phyloP scores from a whole-genome alignment of 1,284 basidiomycete genomes.

The Ustilago esculenta region DNA sequence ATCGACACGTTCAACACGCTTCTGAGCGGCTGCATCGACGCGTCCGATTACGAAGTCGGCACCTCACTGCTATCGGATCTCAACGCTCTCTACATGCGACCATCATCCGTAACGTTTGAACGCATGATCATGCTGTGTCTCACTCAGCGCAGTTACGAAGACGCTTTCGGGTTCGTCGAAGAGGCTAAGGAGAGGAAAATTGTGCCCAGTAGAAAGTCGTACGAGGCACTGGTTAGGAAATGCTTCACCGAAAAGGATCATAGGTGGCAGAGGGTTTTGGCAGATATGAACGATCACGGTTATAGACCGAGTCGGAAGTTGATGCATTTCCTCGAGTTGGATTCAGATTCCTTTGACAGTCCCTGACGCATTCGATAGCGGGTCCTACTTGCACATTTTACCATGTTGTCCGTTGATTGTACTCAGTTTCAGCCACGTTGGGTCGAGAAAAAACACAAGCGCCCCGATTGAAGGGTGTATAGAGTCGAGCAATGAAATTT shows the following conservation, averaged over 20 bases:
- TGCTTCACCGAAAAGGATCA: constrained; percentile 41
- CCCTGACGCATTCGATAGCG: no score
- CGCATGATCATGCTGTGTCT: constrained; percentile 49
- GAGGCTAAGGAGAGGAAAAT: constrained; percentile 42
- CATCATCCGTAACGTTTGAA: constrained; percentile 48
- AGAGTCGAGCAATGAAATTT: no score
- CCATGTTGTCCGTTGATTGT: no score
- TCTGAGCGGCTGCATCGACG: constrained; percentile 42
- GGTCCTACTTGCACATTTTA: no score
- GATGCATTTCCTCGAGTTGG: constrained; percentile 9
- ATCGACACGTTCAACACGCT: constrained; percentile 45
- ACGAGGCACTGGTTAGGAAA: constrained; percentile 53
- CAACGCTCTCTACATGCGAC: constrained; percentile 8
- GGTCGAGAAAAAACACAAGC: no score
- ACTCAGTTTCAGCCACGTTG: no score
- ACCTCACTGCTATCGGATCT: constrained; percentile 36
- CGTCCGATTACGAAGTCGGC: constrained; percentile 27
- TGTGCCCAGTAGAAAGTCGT: constrained; percentile 46
- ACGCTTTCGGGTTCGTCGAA: constrained; percentile 54
- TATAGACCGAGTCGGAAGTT: constrained; percentile 21
- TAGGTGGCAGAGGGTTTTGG: constrained; percentile 40
- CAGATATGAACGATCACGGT: constrained; percentile 51
- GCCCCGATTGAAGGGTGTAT: no score
- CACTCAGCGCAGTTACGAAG: constrained; percentile 47
- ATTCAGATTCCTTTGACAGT: constrained; percentile 2